Evolutionary conservation across 768 basidiomycete genomes (phyloP).

Genomic region (Russula ochroleuca): DNA sequence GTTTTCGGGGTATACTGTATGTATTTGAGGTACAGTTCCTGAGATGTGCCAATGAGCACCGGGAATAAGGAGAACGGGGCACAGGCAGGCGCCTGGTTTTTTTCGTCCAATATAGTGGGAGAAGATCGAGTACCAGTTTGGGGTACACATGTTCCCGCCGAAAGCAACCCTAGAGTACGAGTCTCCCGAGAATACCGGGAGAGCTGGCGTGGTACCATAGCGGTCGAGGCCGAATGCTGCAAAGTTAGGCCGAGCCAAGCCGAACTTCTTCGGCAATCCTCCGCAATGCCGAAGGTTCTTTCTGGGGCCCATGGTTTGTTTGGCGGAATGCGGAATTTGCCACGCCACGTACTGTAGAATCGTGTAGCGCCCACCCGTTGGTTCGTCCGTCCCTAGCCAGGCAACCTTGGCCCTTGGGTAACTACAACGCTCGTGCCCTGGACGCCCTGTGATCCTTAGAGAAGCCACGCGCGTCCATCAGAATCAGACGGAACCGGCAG

Average conservation of each 20-base stretch:
- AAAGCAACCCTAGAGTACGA: no score
- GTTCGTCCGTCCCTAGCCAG: background rate
- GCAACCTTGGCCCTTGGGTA: background rate
- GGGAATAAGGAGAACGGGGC: background rate
- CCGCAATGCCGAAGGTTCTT: background rate
- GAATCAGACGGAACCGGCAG: constrained; percentile 2
- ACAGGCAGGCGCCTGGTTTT: background rate
- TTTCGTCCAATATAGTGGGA: background rate
- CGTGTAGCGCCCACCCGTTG: background rate
- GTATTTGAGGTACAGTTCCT: constrained; percentile 6
- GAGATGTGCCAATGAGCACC: background rate
- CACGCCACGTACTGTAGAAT: background rate
- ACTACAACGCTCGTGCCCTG: background rate
- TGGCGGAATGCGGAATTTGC: no score
- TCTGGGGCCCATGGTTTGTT: background rate
- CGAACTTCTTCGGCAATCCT: background rate
- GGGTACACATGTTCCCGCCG: background rate
- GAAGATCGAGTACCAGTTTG: background rate
- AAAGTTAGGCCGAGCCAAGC: background rate
- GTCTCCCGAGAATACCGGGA: background rate
- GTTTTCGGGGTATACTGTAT: background rate
- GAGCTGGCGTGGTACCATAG: background rate
- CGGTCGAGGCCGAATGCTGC: background rate
- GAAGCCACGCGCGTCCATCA: constrained; percentile 13
- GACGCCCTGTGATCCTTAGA: background rate